Base-by-base conservation (phyloP, 2,329 filamentous ascomycete species). In the Monilinia fructigena region DNA sequence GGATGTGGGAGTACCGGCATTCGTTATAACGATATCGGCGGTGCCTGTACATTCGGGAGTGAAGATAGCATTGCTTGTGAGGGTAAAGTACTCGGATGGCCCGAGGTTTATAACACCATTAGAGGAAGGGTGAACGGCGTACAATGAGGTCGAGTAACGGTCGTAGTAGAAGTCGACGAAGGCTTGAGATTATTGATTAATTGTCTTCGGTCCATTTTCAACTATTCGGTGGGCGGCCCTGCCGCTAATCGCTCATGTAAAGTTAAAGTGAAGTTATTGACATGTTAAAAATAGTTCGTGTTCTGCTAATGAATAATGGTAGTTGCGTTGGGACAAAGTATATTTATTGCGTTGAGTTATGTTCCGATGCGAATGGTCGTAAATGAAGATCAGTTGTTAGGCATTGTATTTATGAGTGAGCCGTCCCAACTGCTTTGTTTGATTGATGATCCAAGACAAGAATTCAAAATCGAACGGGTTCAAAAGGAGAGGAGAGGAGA, bases 121-220 rank as follows among this genome's bases (percentile, higher is more conserved):
- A 69, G 83, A 84, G 50, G 86, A 23, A 90, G 80, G 31, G 84
- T 82, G 73, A 87, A 86, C 38, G 86, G 85, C 26, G 85, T 86
- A 74, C 87, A 90, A 71, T 84, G 82, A 70, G 83, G 75, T 11
- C 71, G 68, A 63, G 78, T 76, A 3, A 74, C 68, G 48, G 76
- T 76, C 16, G 78, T 77, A 40, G 76, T 74, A 12, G 70, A 68
- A 48, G 53, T 68, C 68, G 31, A 67, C 68, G 35, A 73, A n/a
- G 55, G 63, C 63, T 42, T 65, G 42, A 42, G 20, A 52, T 65
- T 69, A 53, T 75, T 75, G 69, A 73, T 74, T 54, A 76, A 56
- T 61, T 74, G 73, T 68, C 74, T 68, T 67, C 62, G 66, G 42
- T 74, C 69, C 75, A 75, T 76, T 55, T 66, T 70, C 50, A 47